phyloP scores from a whole-genome alignment of 2,329 filamentous ascomycete species.

The Fusarium annulatum region DNA sequence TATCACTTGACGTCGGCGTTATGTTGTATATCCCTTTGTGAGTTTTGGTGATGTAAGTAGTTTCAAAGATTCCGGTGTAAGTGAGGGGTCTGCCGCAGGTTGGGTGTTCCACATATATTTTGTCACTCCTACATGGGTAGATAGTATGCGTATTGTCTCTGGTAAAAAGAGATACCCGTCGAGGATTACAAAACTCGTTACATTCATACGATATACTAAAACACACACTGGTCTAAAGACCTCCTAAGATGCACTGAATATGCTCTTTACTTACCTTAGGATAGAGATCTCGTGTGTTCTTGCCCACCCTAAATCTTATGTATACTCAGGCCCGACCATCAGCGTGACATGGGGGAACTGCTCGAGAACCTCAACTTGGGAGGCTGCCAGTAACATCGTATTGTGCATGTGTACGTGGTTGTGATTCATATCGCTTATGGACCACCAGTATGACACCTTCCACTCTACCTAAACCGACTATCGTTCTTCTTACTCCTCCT shows the following conservation, averaged over 20 bases:
- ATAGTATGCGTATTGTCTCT: neutral
- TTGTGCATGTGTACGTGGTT: neutral
- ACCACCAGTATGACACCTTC: neutral
- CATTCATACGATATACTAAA: neutral
- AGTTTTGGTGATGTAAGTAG: neutral
- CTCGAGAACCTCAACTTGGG: neutral
- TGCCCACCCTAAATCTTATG: neutral
- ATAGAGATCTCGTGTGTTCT: neutral
- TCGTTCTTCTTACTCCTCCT: neutral
- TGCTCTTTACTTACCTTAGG: neutral
- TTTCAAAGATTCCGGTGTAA: neutral
- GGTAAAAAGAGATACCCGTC: neutral
- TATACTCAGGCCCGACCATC: neutral
- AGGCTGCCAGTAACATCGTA: neutral
- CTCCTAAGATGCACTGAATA: neutral
- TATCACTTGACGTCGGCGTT: neutral
- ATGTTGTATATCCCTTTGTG: neutral
- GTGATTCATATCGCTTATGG: neutral
- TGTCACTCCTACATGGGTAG: slow-evolving; percentile 2
- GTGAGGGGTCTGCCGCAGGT: slow-evolving; percentile 4
- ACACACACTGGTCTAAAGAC: neutral
- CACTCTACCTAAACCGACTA: neutral
- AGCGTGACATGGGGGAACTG: neutral
- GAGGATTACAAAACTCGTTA: neutral
- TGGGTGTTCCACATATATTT: slow-evolving; percentile 24